Conservation (phyloP, 495 filamentous ascomycete genomes). For the Daldinia childiae region DNA sequence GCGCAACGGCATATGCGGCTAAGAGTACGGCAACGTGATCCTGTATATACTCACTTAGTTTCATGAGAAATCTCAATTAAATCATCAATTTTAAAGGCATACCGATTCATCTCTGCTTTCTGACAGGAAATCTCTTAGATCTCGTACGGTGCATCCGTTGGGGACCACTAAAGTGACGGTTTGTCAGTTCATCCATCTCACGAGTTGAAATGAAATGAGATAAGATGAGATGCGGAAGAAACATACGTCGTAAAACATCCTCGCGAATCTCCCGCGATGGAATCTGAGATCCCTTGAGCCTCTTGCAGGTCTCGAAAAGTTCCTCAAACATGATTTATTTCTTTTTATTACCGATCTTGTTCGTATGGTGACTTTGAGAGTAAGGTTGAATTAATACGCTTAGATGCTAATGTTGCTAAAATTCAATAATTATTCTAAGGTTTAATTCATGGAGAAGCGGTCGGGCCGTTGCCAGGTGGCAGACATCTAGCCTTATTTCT, state of each 20-base stretch:
- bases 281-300: not conserved
- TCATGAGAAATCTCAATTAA: not conserved
- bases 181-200: slow-evolving; percentile 6
- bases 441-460: not conserved
- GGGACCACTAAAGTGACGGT: slow-evolving; percentile 18
- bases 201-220: not conserved
- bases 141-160: not conserved
- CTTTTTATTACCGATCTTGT: not conserved
- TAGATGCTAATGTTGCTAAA: not conserved
- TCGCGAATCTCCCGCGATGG: slow-evolving; percentile 5
- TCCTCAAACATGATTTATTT: slow-evolving; percentile 13
- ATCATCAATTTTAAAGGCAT: not conserved
- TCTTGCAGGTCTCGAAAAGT: slow-evolving; percentile 22
- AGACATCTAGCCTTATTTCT: not conserved
- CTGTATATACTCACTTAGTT: slow-evolving; percentile 14
- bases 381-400: not conserved
- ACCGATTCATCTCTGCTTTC: slow-evolving; percentile 1
- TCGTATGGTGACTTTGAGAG: not conserved
- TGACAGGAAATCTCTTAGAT: slow-evolving; percentile 10
- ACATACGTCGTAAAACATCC: slow-evolving; percentile 13
- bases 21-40: slow-evolving; percentile 24
- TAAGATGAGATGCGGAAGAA: not conserved
- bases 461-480: not conserved
- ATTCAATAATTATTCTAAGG: not conserved
- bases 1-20: slow-evolving; percentile 22